Evolutionary conservation across 192 early-diverging fungal genomes (phyloP).

Genomic region (Rhizoclosmatium globosum): DNA sequence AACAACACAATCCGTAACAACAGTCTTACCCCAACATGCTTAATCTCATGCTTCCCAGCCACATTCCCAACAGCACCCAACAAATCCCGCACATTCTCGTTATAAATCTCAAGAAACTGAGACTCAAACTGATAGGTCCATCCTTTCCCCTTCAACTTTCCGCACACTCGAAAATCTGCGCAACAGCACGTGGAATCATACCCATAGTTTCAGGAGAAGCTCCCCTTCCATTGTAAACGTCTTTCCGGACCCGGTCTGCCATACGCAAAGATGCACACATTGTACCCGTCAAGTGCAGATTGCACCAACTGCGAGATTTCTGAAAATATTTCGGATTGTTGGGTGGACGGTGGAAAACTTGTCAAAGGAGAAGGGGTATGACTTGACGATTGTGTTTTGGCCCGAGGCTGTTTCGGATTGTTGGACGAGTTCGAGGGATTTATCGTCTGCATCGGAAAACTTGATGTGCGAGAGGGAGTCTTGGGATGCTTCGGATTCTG

Average conservation of each 20-base stretch:
- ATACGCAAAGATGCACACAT: conserved; percentile 98
- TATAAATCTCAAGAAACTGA: conserved; percentile 96
- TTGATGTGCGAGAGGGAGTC: conserved; percentile 54
- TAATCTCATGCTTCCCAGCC: conserved; percentile 73
- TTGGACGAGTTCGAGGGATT: conserved; percentile 81
- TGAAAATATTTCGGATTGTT: conserved; percentile 85
- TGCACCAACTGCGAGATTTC: conserved; percentile 98
- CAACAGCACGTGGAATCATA: conserved; percentile 94
- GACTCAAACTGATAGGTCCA: conserved; percentile 91
- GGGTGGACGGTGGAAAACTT: conserved; percentile 77
- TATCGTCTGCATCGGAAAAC: conserved; percentile 67
- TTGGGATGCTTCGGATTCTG: conserved; percentile 31
- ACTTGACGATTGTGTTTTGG: conserved; percentile 62
- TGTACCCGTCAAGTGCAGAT: conserved; percentile 90
- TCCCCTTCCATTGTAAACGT: conserved; percentile 61
- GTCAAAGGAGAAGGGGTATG: conserved; percentile 87
- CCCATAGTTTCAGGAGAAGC: conserved; percentile 60
- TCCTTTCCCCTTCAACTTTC: conserved; percentile 75
- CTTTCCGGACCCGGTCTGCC: conserved; percentile 82
- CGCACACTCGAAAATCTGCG: conserved; percentile 85
- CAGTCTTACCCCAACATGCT: conserved; percentile 81
- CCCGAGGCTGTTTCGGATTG: conserved; percentile 56
- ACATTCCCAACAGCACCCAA: conserved; percentile 48
- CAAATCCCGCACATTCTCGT: conserved; percentile 90
- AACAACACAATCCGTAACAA: conserved; percentile 78